A percentile compares a stretch with the other conserved stretches of the same genome.
Evolutionary conservation across 768 basidiomycete genomes (phyloP).

Genomic region (Amanita inopinata): DNA sequence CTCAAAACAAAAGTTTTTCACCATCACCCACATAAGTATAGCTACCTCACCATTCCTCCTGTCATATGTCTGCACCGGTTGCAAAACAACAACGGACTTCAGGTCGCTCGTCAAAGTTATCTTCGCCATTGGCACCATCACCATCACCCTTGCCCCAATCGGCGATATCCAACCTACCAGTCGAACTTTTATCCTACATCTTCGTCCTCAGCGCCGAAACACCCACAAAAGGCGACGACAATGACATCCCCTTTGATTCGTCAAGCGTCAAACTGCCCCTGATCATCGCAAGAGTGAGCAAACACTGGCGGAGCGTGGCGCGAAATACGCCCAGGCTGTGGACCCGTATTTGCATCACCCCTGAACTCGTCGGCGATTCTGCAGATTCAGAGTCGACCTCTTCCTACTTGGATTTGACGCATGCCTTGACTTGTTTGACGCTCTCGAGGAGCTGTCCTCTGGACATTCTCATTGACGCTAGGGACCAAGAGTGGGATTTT

Average conservation of each 20-base stretch:
- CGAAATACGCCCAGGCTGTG: conserved; percentile 40
- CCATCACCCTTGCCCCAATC: no score
- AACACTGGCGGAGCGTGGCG: conserved; percentile 44
- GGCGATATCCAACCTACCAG: conserved; percentile 37
- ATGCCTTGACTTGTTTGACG: conserved; percentile 30
- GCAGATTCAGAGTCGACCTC: conserved; percentile 5
- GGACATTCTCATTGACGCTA: conserved; percentile 48
- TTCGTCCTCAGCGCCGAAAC: conserved; percentile 38
- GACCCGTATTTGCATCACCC: conserved; percentile 44
- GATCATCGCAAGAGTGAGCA: conserved; percentile 37
- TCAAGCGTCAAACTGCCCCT: conserved; percentile 36
- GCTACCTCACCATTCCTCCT: no score
- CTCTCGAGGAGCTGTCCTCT: conserved; percentile 40
- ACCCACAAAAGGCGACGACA: no score
- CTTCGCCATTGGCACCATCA: no score
- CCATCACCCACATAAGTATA: no score
- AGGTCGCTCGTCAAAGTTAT: no score
- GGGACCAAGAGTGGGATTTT: conserved; percentile 52
- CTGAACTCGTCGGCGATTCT: conserved; percentile 22
- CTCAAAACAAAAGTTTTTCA: no score
- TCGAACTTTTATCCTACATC: conserved; percentile 48
- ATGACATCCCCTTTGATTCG: conserved; percentile 24
- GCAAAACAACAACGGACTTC: no score
- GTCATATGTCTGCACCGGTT: no score
- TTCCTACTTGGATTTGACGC: conserved; percentile 24